Conservation (phyloP, 768 basidiomycete species). For the Auriscalpium microsporum region DNA sequence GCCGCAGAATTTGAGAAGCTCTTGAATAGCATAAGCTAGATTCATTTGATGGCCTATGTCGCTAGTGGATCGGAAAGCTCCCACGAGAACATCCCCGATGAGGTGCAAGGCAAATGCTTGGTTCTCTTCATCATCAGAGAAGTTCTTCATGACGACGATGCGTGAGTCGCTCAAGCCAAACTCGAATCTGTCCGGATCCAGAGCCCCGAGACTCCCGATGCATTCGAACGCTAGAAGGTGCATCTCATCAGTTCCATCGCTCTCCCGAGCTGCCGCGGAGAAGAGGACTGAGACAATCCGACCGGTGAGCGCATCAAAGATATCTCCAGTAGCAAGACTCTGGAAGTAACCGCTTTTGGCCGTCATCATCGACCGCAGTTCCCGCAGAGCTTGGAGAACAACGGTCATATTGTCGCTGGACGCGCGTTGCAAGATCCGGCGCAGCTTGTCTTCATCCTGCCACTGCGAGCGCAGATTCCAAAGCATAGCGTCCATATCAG, state of each 20-base stretch:
- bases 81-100: conserved; percentile 77
- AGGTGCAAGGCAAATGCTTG: conserved; percentile 77
- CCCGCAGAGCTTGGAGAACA: conserved; percentile 60
- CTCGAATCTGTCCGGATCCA: conserved; percentile 91
- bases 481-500: conserved; percentile 33
- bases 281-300: conserved; percentile 60
- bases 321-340: conserved; percentile 70
- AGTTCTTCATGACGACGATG: conserved; percentile 75
- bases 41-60: conserved; percentile 88
- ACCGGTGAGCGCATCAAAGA: conserved; percentile 72
- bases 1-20: conserved; percentile 77
- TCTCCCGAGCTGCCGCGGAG: conserved; percentile 65
- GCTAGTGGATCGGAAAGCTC: conserved; percentile 87
- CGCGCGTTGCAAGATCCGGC: conserved; percentile 64
- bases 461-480: conserved; percentile 37
- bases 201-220: conserved; percentile 84
- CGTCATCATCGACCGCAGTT: conserved; percentile 62
- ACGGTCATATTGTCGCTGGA: conserved; percentile 77
- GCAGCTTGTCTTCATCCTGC: conserved; percentile 46
- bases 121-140: conserved; percentile 69
- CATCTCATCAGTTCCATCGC: conserved; percentile 60
- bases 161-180: conserved; percentile 46
- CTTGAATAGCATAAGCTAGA: conserved; percentile 88
- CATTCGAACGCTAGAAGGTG: conserved; percentile 78
- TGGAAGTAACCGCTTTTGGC: conserved; percentile 44